These are phyloP conservation scores for Phytomonas serpens DNA, from an alignment of 208 protist species.

Conservation along the genomic window DNA sequence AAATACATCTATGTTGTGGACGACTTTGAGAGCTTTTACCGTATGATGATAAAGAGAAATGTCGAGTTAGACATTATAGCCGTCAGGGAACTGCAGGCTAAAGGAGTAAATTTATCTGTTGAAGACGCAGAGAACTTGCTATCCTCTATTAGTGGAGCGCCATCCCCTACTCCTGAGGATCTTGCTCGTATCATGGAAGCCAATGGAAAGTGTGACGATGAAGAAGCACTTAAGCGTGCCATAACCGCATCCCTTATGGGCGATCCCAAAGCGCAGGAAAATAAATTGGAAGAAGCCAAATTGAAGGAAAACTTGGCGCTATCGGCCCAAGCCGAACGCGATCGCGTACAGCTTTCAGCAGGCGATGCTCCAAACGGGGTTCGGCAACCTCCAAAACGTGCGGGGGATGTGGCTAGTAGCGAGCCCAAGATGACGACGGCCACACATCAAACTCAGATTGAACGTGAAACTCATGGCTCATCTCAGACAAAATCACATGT, in stretches of 20 bases:
- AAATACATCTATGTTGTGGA: slow-evolving; percentile 75
- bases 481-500: neutral
- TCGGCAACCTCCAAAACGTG: neutral
- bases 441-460: neutral
- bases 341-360: neutral
- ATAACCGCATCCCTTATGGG: slow-evolving; percentile 69
- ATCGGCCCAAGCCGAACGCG: slow-evolving; percentile 34
- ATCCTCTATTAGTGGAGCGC: neutral
- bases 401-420: neutral
- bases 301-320: slow-evolving; percentile 58
- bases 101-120: slow-evolving; percentile 8
- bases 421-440: neutral
- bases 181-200: slow-evolving; percentile 2
- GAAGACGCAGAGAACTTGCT: neutral
- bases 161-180: neutral
- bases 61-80: slow-evolving; percentile 86
- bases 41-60: slow-evolving; percentile 89
- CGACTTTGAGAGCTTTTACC: slow-evolving; percentile 84
- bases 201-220: slow-evolving; percentile 64
- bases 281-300: slow-evolving; percentile 59
- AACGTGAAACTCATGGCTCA: neutral
- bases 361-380: neutral
- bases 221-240: slow-evolving; percentile 59
- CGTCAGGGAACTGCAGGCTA: slow-evolving; percentile 24
- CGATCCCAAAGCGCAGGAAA: slow-evolving; percentile 18